Base-by-base conservation (phyloP, 495 filamentous ascomycete species). In the Bryoglossum gracile region DNA sequence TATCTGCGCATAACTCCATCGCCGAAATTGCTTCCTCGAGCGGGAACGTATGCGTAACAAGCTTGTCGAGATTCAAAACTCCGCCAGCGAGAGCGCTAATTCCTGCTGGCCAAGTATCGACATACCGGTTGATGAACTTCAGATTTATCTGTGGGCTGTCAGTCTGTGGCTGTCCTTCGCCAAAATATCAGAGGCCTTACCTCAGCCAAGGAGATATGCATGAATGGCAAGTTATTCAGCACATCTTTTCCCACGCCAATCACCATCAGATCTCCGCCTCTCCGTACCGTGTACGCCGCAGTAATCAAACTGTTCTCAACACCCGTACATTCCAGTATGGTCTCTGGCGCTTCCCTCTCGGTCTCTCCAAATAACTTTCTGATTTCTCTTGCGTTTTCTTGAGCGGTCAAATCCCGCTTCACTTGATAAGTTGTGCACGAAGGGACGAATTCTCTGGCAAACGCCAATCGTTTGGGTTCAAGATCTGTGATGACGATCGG, bases 151-250 rank as follows among this genome's bases (percentile, higher is more conserved):
- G 34, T 32, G 16, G 23, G 3, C n/a, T 14, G 4, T 54, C 30
- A 22, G 22, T 48, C 3, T 1, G 4, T 34, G 17, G 30, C 42
- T 5, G 48, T 51, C 50, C 40, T 38, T 8, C 33, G n/a, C 8
- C 24, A 24, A 38, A 38, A 17, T 8, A 28, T 4, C 3, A 6
- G 3, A 11, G 16, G 9, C 4, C 47, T 53, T 33, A 65, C 66
- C 62, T 82, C 78, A 5, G 76, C 71, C 23, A 82, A 52, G 10
- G 74, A 78, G 40, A 83, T 54, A 53, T 81, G 78, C 81, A 83
- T 83, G 54, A 83, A 84, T 0, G 79, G 81, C 11, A 83, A 50
- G 33, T 80, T 79, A 54, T 81, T 76, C 71, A 83, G 76, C 14
- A 75, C 67, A 14, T 68, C 59, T 43, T 70, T 76, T 4, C 80